phyloP scores from a whole-genome alignment of 2,329 filamentous ascomycete species.

The Podosphaera xanthii region DNA sequence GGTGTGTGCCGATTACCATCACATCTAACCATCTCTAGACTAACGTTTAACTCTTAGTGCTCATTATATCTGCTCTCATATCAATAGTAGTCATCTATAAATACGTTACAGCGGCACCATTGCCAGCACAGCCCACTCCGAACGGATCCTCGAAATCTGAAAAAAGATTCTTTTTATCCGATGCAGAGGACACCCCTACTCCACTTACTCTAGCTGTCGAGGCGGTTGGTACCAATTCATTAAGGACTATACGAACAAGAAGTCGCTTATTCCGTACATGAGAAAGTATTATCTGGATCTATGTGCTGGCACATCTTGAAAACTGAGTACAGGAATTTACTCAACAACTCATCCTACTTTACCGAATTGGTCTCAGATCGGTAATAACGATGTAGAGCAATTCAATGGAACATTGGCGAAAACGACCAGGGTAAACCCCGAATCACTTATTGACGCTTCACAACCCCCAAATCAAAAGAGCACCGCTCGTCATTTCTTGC shows the following conservation, averaged over 20 bases:
- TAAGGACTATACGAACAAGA: neutral
- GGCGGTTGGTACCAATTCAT: neutral
- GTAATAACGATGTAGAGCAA: too few species aligned
- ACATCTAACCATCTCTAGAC: neutral
- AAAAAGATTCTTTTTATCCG: neutral
- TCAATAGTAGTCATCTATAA: conserved; percentile 25
- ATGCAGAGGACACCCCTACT: neutral
- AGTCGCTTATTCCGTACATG: neutral
- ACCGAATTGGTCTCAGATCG: neutral
- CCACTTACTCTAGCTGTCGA: neutral
- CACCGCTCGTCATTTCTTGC: too few species aligned
- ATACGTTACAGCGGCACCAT: conserved; percentile 18
- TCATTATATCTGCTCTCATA: conserved; percentile 29
- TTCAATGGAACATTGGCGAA: too few species aligned
- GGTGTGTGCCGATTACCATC: conserved; percentile 17
- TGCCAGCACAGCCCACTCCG: conserved; percentile 17
- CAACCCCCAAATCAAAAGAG: too few species aligned
- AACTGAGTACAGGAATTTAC: neutral
- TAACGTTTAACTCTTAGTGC: conserved; percentile 18
- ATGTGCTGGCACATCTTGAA: neutral
- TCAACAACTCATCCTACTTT: neutral
- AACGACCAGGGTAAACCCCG: too few species aligned
- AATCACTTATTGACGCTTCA: too few species aligned
- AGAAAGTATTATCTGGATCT: neutral
- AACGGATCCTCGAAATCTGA: conserved; percentile 6